phyloP scores from a whole-genome alignment of 805 yeast species.

The Spathaspora sp. region DNA sequence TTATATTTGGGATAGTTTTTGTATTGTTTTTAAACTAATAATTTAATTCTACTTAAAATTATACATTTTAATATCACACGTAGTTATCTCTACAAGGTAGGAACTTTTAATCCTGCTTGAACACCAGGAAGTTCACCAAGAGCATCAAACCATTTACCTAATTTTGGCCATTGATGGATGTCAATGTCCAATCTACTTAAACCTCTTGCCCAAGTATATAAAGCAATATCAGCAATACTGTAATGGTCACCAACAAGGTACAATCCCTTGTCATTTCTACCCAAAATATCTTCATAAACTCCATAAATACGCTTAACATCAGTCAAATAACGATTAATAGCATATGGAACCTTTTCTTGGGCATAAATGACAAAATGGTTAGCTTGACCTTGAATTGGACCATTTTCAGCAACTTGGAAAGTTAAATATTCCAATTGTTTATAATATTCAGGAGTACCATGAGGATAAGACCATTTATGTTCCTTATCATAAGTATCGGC shows the following conservation, averaged over 20 bases:
- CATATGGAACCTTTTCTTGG: conserved; percentile 52
- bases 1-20: neutral
- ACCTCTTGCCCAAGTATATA: conserved; percentile 42
- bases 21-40: neutral
- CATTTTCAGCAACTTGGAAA: conserved; percentile 50
- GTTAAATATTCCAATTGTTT: conserved; percentile 49
- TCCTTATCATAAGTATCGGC: conserved; percentile 60
- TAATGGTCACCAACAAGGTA: conserved; percentile 59
- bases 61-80: neutral
- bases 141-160: conserved; percentile 38
- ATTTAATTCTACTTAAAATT: neutral
- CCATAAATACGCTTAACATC: conserved; percentile 54
- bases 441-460: conserved; percentile 43
- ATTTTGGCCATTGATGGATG: conserved; percentile 33
- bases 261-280: conserved; percentile 38
- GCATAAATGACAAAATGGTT: conserved; percentile 44
- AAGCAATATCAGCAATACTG: conserved; percentile 55
- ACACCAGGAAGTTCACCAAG: conserved; percentile 31
- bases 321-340: conserved; percentile 44
- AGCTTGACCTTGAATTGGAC: conserved; percentile 65
- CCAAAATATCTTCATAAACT: conserved; percentile 50
- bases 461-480: conserved; percentile 39
- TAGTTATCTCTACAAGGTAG: neutral
- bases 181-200: conserved; percentile 22
- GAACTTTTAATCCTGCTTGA: conserved; percentile 19